Evolutionary conservation across 2,329 filamentous ascomycete genomes (phyloP).

Genomic region (Aspergillus sp.): DNA sequence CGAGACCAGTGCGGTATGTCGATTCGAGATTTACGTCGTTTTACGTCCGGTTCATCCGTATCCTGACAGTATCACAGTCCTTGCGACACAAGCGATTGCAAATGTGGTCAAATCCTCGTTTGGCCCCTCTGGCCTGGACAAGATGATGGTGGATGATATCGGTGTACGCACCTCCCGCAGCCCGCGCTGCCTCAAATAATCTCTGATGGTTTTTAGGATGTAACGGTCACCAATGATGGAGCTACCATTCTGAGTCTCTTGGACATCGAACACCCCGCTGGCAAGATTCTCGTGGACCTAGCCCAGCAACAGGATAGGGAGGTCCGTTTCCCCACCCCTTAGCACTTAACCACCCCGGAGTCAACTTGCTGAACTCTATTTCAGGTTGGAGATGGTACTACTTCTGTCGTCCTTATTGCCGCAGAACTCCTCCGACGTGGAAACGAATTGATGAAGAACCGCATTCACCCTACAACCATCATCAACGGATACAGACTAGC

Average conservation of each 20-base stretch:
- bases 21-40: slow-evolving; percentile 11
- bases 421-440: slow-evolving; percentile 90
- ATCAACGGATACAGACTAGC: slow-evolving; percentile 97
- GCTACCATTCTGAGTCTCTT: slow-evolving; percentile 94
- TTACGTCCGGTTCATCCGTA: slow-evolving; percentile 9
- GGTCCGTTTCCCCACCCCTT: slow-evolving; percentile 35
- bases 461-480: slow-evolving; percentile 98
- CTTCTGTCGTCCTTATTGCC: slow-evolving; percentile 95
- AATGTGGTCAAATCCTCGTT: slow-evolving; percentile 99
- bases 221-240: slow-evolving; percentile 98
- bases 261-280: slow-evolving; percentile 96
- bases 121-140: slow-evolving; percentile 93
- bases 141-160: slow-evolving; percentile 99
- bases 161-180: slow-evolving; percentile 64
- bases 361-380: slow-evolving; percentile 8
- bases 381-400: slow-evolving; percentile 91
- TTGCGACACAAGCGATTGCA: slow-evolving; percentile 93
- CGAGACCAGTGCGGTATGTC: slow-evolving; percentile 88
- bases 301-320: slow-evolving; percentile 99
- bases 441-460: slow-evolving; percentile 99
- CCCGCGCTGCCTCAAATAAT: slow-evolving; percentile 23
- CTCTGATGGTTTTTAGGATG: slow-evolving; percentile 65
- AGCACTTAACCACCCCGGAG: not conserved
- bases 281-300: slow-evolving; percentile 96
- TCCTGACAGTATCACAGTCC: slow-evolving; percentile 60